Base-by-base conservation (phyloP, 1,284 basidiomycete species). In the Ustilago sp. region DNA sequence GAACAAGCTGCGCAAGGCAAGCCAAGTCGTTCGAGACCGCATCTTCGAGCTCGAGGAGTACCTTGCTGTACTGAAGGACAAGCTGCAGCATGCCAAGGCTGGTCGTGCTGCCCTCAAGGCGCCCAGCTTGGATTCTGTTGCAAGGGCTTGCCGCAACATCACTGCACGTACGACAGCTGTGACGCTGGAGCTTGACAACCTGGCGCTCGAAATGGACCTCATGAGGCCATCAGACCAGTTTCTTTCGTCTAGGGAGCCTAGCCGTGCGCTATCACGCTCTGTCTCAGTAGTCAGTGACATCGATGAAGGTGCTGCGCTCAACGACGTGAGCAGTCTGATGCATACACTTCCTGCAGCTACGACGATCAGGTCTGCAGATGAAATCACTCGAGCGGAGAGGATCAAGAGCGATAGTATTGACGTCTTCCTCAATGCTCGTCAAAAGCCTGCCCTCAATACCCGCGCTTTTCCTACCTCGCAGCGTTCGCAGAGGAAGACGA, bases 121-220 rank as follows among this genome's bases (percentile, higher is more conserved):
- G 8, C 94, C 94, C 0, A 91, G 93, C 11, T 86, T 95, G 53
- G 94, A 94, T 80, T 92, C 92, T 0, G 90, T 95, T 80, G 91
- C 93, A 72, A 90, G 93, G 34, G 93, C 93, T 0, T 92, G 92
- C 78, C 90, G 92, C 54, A 95, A 95, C 84, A 93, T 95, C 74
- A 92, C 92, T 56, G 79, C 82, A 9, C 86, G 86, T 13, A 87
- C 88, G 60, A 88, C 89, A 36, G 90, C 91, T 68, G 91, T 93
- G 85, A 87, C 88, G 1, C 86, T 88, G 50, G 90, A 92, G 39
- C 87, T 94, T 35, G 87, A 89, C 31, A 85, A 87, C 3, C 88
- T 94, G 23, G 86, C 89, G 0, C 83, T 88, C 31, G 89, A 91
- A 39, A 86, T 93, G 19, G 87, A 89, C 43, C 60, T 80, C 31